These are phyloP conservation scores for Fimicolochytrium jonesii DNA, from an alignment of 192 early-diverging fungal genomes.

Conservation along the genomic window DNA sequence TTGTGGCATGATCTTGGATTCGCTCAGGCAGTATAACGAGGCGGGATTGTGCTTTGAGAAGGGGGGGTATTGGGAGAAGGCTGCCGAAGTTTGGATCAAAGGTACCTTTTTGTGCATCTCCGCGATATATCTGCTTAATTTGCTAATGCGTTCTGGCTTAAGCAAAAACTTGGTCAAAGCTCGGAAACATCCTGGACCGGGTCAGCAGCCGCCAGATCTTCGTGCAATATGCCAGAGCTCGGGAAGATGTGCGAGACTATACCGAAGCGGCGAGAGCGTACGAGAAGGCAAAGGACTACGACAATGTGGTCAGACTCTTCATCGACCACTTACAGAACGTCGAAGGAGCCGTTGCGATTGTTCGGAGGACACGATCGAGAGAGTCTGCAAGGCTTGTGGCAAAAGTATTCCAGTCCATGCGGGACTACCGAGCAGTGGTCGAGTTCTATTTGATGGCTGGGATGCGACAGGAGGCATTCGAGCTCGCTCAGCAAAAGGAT, in stretches of 20 bases:
- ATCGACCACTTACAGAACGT: slow-evolving; percentile 49
- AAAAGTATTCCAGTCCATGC: slow-evolving; percentile 43
- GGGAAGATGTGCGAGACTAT: slow-evolving; percentile 37
- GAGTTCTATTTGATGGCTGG: slow-evolving; percentile 56
- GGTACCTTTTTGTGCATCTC: slow-evolving; percentile 18
- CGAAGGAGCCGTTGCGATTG: slow-evolving; percentile 38
- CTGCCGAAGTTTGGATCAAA: slow-evolving; percentile 50
- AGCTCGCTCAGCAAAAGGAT: slow-evolving; percentile 52
- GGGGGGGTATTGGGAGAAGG: slow-evolving; percentile 43
- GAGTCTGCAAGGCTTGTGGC: slow-evolving; percentile 46
- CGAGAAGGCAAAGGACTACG: slow-evolving; percentile 49
- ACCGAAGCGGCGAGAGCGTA: slow-evolving; percentile 48
- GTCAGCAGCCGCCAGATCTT: slow-evolving; percentile 40
- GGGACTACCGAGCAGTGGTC: slow-evolving; percentile 48
- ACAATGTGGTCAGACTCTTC: slow-evolving; percentile 43
- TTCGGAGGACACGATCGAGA: slow-evolving; percentile 45
- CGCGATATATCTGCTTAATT: background rate
- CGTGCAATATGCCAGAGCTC: slow-evolving; percentile 46
- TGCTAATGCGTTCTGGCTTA: background rate
- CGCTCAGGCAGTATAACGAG: slow-evolving; percentile 45
- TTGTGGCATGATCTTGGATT: slow-evolving; percentile 47
- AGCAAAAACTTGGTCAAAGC: slow-evolving; percentile 44
- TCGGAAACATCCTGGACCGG: slow-evolving; percentile 34
- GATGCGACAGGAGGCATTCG: slow-evolving; percentile 54
- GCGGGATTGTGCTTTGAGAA: slow-evolving; percentile 42